Base-by-base conservation (phyloP, 2,329 filamentous ascomycete species). In the Pseudocercospora cruenta region DNA sequence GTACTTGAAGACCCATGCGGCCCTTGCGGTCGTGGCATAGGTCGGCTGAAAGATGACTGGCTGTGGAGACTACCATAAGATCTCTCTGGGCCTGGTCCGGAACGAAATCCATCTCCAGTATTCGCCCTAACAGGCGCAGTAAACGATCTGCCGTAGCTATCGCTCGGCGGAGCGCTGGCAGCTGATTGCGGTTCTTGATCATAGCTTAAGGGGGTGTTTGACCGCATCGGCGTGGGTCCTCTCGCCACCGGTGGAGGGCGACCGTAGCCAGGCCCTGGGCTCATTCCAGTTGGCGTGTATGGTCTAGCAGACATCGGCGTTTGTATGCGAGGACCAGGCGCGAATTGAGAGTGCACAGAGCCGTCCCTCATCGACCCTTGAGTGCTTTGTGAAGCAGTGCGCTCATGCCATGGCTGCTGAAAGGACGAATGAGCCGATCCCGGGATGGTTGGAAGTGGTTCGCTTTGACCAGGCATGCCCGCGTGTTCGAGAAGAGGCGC, bases 401-500 rank as follows among this genome's bases (percentile, higher is more conserved):
- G 64, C 45, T 66, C 54, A 53, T 71, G 73, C 66, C 69, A 68
- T 3, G 69, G 70, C 58, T 67, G 62, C 10, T 69, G 63, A 24
- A 71, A 67, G 4, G 72, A 73, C 21, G 70, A 69, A 33, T 71
- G 68, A 16, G 66, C 68, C 14, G 69, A 72, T 14, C 45, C 55
- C 6, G 70, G 67, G 4, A 71, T 68, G 19, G 72, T 69, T 28
- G 72, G 74, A 45, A 74, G 57, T 21, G 71, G 67, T 19, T 65
- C 67, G 49, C 69, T 65, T 14, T 69, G 68, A 33, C 72, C 74
- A 26, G 70, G 71, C 60, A 71, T 74, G 21, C 88, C 88, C 5
- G 88, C 88, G 66, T 86, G 82, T 19, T 81, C 79, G 43, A 91
- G 78, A 5, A 92, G 82, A 0, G 90, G 87, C 7, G 86, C 84